Evolutionary conservation across 768 basidiomycete species (phyloP).

Genomic region (Lactarius deliciosus): DNA sequence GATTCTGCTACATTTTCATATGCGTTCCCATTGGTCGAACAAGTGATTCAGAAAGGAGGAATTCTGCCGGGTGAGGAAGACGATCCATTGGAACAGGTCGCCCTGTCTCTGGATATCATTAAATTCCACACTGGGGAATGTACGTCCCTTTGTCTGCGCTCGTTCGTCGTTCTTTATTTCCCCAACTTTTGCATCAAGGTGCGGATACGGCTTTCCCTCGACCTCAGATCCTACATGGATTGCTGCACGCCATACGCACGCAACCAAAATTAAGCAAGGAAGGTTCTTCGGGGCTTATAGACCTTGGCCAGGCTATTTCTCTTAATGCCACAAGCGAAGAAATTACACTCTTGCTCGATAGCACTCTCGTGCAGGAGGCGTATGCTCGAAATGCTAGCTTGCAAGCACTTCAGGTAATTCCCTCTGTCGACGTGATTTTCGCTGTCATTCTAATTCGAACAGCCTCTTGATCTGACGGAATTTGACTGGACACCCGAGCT

Average conservation of each 20-base stretch:
- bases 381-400: slow-evolving; percentile 86
- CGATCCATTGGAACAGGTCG: slow-evolving; percentile 76
- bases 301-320: slow-evolving; percentile 78
- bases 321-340: slow-evolving; percentile 63
- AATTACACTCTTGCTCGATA: slow-evolving; percentile 60
- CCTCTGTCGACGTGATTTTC: not conserved
- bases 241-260: slow-evolving; percentile 69
- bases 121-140: slow-evolving; percentile 74
- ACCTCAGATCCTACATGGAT: slow-evolving; percentile 58
- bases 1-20: slow-evolving; percentile 87
- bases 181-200: slow-evolving; percentile 47
- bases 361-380: slow-evolving; percentile 81
- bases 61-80: slow-evolving; percentile 65
- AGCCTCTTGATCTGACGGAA: slow-evolving; percentile 95
- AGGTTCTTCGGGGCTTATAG: slow-evolving; percentile 75
- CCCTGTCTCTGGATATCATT: slow-evolving; percentile 67
- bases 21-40: slow-evolving; percentile 68
- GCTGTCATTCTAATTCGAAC: slow-evolving; percentile 1
- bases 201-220: slow-evolving; percentile 73
- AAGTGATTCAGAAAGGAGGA: slow-evolving; percentile 69
- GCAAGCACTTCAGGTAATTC: slow-evolving; percentile 79
- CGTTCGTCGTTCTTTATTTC: not conserved
- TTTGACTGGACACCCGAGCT: slow-evolving; percentile 89
- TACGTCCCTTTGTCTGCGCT: slow-evolving; percentile 39
- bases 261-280: slow-evolving; percentile 85